Evolutionary conservation across 148 eudicot genomes (phyloP), one percentile per base, ranked within the genome.

Genomic region (Fagopyrum esculentum): DNA sequence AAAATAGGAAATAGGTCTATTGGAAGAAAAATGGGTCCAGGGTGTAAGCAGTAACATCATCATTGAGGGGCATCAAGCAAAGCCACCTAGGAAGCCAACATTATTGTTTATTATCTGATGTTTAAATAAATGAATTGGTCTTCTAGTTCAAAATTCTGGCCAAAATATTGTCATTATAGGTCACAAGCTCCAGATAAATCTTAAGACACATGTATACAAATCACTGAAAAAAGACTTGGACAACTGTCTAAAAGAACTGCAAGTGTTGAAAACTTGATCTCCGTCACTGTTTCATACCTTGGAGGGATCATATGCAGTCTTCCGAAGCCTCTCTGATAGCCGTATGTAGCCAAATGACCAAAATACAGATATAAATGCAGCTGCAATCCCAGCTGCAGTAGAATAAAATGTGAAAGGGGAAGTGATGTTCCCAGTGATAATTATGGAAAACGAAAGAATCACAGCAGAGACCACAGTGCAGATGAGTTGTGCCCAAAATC

Each of bases 331-430:
- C 47, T 92, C 96, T 48, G 97, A 85, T 29, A 95, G 85, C 9
- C 93, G 92, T 75, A 95, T 81, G 82, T 95, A 95, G 66, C 99
- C 99, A 86, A 92, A 95, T 35, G 99, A 87, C 89, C 88, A 92
- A 74, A 95, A 92, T 40, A 95, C 96, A 11, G 97, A 92, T 74
- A 95, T 77, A 77, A 95, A 95, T 30, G 89, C 97, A 44, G 96
- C 96, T 47, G 86, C 96, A 74, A 95, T 90, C 17, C 90, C 96
- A 49, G 87, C 96, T 45, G 97, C 86, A 26, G 97, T 95, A 57
- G 99, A 61, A 81, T 92, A 92, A 74, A 95, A 95, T 15, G 96
- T 86, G 55, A 69, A 80, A 43, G 99, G 97, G 17, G 99, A 90
- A 9, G 90, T 87, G 73, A 95, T 85, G 84, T 85, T 90, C 80